These are phyloP conservation scores for Aureobasidium leucospermi DNA, from an alignment of 2,329 filamentous ascomycete genomes.

Conservation along the genomic window DNA sequence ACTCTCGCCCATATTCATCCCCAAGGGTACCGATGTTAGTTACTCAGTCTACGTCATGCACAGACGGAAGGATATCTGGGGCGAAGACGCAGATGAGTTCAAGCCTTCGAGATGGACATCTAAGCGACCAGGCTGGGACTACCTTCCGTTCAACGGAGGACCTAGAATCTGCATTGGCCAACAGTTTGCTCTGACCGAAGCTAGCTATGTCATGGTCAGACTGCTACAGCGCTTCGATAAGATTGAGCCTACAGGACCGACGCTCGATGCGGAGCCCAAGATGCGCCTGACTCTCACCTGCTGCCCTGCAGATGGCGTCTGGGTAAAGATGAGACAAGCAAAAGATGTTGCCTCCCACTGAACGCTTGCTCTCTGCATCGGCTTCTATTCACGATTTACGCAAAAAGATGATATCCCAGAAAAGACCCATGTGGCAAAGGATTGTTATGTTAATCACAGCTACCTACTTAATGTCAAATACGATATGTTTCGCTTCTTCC, in stretches of 20 bases:
- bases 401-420: background rate
- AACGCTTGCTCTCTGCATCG: too few relatives aligned
- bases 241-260: constrained; percentile 19
- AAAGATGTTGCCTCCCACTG: constrained; percentile 6
- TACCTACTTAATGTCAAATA: background rate
- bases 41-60: constrained; percentile 45
- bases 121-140: constrained; percentile 27
- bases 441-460: background rate
- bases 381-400: background rate
- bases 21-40: constrained; percentile 38
- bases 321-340: constrained; percentile 9
- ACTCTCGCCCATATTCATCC: constrained; percentile 42
- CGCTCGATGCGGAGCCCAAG: background rate
- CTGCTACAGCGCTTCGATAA: constrained; percentile 26
- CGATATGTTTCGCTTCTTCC: background rate
- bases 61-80: constrained; percentile 41
- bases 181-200: constrained; percentile 25
- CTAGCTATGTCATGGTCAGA: constrained; percentile 24
- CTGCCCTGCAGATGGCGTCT: constrained; percentile 13
- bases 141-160: constrained; percentile 28
- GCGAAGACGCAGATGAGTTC: constrained; percentile 42
- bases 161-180: constrained; percentile 23
- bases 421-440: background rate
- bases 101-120: constrained; percentile 41
- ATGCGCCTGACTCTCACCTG: constrained; percentile 10